phyloP scores from a whole-genome alignment of 768 basidiomycete genomes.

The Auriscalpium vulgare region DNA sequence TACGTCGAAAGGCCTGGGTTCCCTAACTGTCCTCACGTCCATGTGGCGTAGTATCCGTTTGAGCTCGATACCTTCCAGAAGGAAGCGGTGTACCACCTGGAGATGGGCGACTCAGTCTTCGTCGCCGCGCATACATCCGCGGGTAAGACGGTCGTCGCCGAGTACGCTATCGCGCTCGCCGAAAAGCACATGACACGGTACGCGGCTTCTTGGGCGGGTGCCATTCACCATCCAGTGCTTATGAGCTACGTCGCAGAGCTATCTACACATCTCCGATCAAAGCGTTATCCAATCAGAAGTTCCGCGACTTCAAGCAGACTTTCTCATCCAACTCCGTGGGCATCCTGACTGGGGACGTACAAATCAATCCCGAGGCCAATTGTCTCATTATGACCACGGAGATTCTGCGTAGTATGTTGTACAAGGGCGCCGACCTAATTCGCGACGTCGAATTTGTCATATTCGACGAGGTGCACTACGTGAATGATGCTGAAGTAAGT shows the following conservation, averaged over 20 bases:
- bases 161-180: conserved; percentile 95
- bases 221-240: neutral
- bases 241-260: conserved; percentile 45
- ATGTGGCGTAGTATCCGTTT: conserved; percentile 78
- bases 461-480: conserved; percentile 99
- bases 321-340: conserved; percentile 89
- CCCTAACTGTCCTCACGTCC: too few relatives aligned
- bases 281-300: conserved; percentile 97
- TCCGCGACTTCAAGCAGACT: conserved; percentile 95
- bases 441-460: conserved; percentile 99
- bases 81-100: conserved; percentile 95
- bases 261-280: conserved; percentile 99
- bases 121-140: conserved; percentile 99
- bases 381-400: conserved; percentile 99
- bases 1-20: conserved; percentile 19
- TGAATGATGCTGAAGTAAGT: conserved; percentile 92
- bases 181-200: conserved; percentile 99
- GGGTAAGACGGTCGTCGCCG: conserved; percentile 98
- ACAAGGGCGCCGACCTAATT: conserved; percentile 97
- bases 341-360: conserved; percentile 96
- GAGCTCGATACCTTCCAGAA: conserved; percentile 98
- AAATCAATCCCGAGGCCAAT: conserved; percentile 96
- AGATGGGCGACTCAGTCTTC: conserved; percentile 96
- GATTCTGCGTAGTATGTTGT: conserved; percentile 95
- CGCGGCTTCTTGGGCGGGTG: neutral